phyloP scores from a whole-genome alignment of 495 filamentous ascomycete genomes.

The Aspergillus steynii region DNA sequence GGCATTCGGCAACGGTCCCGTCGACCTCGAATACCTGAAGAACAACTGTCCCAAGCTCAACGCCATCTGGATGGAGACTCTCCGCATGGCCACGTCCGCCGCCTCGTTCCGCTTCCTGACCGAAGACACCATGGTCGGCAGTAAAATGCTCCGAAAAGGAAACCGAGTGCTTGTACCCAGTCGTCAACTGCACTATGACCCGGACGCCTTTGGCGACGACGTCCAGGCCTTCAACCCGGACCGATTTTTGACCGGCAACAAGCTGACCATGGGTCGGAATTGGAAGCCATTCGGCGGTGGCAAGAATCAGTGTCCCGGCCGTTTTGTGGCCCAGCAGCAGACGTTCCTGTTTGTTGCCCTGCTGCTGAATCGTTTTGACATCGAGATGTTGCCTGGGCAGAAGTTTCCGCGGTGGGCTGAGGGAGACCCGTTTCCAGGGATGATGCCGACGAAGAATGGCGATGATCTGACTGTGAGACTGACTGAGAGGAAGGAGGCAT shows the following conservation, averaged over 20 bases:
- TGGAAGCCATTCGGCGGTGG: slow-evolving; percentile 2
- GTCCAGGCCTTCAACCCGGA: not conserved
- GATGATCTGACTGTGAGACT: not conserved
- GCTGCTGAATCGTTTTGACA: not conserved
- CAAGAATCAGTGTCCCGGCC: not conserved
- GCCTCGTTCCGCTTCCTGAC: slow-evolving; percentile 2
- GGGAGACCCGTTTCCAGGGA: not conserved
- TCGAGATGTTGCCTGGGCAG: not conserved
- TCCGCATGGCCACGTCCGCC: not conserved
- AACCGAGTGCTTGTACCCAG: not conserved
- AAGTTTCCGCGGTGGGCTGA: not conserved
- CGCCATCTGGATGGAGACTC: slow-evolving; percentile 4
- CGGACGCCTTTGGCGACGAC: not conserved
- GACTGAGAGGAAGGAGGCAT: not conserved
- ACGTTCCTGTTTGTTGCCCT: not conserved
- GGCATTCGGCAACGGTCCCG: not conserved
- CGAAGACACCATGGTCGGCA: not conserved
- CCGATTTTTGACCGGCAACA: not conserved
- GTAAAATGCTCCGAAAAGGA: not conserved
- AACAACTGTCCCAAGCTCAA: not conserved
- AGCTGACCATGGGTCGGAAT: not conserved
- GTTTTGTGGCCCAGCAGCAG: not conserved
- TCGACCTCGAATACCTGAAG: slow-evolving; percentile 3
- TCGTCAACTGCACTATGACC: slow-evolving; percentile 1
- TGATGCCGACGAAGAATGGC: slow-evolving; percentile 3